phyloP scores from a whole-genome alignment of 2,329 filamentous ascomycete species.

The Fusarium nanum region DNA sequence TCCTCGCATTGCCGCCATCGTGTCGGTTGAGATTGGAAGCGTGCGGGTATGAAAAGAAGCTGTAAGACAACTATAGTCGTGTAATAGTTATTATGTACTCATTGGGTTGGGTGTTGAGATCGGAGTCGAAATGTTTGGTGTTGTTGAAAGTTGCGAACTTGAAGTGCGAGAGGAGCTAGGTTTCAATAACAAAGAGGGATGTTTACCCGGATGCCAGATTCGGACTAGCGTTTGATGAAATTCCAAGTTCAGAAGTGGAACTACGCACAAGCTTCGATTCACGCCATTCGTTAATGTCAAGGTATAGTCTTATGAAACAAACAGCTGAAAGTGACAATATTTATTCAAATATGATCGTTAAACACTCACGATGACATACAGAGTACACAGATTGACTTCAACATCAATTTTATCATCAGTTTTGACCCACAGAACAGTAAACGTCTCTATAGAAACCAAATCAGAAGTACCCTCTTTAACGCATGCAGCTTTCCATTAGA shows the following conservation, averaged over 20 bases:
- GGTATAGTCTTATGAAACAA: slow-evolving; percentile 14
- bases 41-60: slow-evolving; percentile 6
- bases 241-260: slow-evolving; percentile 24
- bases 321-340: not conserved
- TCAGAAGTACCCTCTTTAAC: slow-evolving; percentile 3
- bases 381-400: no score
- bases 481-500: slow-evolving; percentile 25
- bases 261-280: slow-evolving; percentile 25
- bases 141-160: slow-evolving; percentile 38
- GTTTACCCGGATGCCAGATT: slow-evolving; percentile 17
- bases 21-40: slow-evolving; percentile 34
- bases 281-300: slow-evolving; percentile 39
- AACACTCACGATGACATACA: not conserved
- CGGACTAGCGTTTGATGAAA: slow-evolving; percentile 14
- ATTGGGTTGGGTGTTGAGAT: slow-evolving; percentile 31
- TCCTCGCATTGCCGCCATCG: slow-evolving; percentile 62
- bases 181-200: slow-evolving; percentile 39
- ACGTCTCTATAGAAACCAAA: not conserved
- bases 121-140: slow-evolving; percentile 27
- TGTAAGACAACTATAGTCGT: slow-evolving; percentile 33
- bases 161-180: slow-evolving; percentile 31
- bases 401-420: no score
- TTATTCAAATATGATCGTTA: not conserved
- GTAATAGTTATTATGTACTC: slow-evolving; percentile 38
- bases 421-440: not conserved